Evolutionary conservation across 768 basidiomycete genomes (phyloP).

Genomic region (Kwoniella europaea): DNA sequence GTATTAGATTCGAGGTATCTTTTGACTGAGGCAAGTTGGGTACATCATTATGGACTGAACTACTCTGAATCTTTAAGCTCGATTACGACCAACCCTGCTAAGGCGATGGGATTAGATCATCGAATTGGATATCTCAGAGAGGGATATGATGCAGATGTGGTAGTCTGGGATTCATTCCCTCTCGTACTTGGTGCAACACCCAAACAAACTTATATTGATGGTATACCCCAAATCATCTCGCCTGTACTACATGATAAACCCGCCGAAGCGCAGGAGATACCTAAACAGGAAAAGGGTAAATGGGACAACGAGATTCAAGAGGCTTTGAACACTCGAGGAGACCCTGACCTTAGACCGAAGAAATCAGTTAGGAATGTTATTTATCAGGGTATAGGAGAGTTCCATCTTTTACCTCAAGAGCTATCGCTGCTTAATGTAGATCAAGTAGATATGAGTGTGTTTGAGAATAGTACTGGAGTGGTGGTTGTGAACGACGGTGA

Average conservation of each 20-base stretch:
- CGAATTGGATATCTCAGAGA: conserved; percentile 73
- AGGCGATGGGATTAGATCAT: conserved; percentile 73
- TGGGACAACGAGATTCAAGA: conserved; percentile 72
- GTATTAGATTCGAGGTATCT: conserved; percentile 71
- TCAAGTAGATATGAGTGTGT: conserved; percentile 20
- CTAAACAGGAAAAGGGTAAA: conserved; percentile 65
- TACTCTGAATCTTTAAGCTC: conserved; percentile 69
- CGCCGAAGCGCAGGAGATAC: conserved; percentile 61
- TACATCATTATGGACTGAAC: conserved; percentile 72
- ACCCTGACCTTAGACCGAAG: conserved; percentile 69
- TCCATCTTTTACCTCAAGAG: conserved; percentile 55
- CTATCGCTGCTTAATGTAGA: background rate
- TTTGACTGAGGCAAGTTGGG: conserved; percentile 79
- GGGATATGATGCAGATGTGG: conserved; percentile 77
- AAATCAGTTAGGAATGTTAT: conserved; percentile 62
- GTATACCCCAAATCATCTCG: conserved; percentile 68
- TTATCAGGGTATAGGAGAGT: conserved; percentile 69
- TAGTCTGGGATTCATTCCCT: conserved; percentile 70
- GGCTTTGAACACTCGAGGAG: conserved; percentile 70
- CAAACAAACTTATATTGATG: conserved; percentile 82
- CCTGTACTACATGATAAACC: conserved; percentile 65
- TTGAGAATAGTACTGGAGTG: conserved; percentile 48
- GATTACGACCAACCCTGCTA: conserved; percentile 74
- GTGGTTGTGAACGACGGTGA: conserved; percentile 65
- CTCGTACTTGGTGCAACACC: conserved; percentile 78